Evolutionary conservation across 257 asterid species (phyloP), one percentile per base, ranked within the genome.

Genomic region (Forsythia viridissima): DNA sequence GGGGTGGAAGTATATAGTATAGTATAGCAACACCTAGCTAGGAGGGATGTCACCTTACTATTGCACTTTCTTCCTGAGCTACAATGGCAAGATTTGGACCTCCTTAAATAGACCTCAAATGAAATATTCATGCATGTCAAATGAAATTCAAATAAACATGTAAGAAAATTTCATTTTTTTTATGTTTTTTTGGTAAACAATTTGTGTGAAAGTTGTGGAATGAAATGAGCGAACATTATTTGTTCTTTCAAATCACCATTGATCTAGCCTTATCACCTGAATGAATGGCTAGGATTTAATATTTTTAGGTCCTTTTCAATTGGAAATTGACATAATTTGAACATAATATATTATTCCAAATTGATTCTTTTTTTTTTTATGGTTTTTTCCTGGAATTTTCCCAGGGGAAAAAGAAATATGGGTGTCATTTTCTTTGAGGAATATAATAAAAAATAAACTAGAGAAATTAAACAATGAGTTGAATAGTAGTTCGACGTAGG

Each of bases 61-160:
- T 77, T 75, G 85, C 75, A 37, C 72, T 84, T 66, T 12, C 57
- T 43, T 82, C 86, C 73, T 84, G 86, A 68, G 68, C 65, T 77
- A 40, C 65, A 57, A 75, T 84, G 82, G 74, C 74, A 70, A 2
- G 79, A 9, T 9, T 71, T 78, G 70, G 18, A 20, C 65, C 8
- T 72, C 70, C 75, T 87, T 87, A 77, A 6, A 87, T 87, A 84
- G 90, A 16, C 40, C 76, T 78, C 76, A 82, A 80, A 85, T 85
- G 80, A 76, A 42, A 76, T 51, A 57, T 2, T 81, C 79, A 82
- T 85, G 86, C 85, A 34, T 39, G 73, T n/a, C 16, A 84, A 85
- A 85, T 85, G 82, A 84, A 80, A 84, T 76, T 75, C 82, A 79
- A 77, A 80, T 83, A 79, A 63, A 79, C 30, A 63, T 63, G 67